Conservation (phyloP, 176 grass and related monocot genomes). For the Lolium perenne region DNA sequence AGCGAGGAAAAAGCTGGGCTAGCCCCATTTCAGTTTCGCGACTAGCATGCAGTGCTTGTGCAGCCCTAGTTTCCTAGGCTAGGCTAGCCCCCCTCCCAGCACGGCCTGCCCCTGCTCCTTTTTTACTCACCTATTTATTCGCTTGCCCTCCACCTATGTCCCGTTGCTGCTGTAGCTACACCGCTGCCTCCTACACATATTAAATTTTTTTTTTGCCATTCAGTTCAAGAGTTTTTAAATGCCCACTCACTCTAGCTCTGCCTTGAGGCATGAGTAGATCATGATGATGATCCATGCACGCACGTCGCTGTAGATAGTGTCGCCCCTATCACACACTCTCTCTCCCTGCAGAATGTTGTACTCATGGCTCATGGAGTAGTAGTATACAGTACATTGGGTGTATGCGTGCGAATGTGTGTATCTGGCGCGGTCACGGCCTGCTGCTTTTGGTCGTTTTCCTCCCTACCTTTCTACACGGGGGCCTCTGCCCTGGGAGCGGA, state of each 20-base stretch:
- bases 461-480: not conserved
- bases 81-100: not conserved
- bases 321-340: not conserved
- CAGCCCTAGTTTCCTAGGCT: not conserved
- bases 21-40: slow-evolving; percentile 1
- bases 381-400: not conserved
- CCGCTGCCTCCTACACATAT: no score
- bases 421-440: slow-evolving; percentile 17
- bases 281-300: not conserved
- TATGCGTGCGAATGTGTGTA: not conserved
- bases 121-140: not conserved
- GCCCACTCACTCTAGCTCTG: not conserved
- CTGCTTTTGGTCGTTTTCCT: slow-evolving; percentile 29
- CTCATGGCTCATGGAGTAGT: no score
- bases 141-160: not conserved
- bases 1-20: slow-evolving; percentile 59
- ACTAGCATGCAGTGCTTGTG: not conserved
- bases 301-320: slow-evolving; percentile 14
- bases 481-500: no score
- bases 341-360: no score
- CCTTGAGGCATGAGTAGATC: not conserved
- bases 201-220: no score
- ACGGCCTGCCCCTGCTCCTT: not conserved
- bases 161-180: not conserved
- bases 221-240: not conserved